A percentile compares a stretch with the other conserved stretches of the same genome.
These are phyloP conservation scores for Kwoniella mangroviensis DNA, from an alignment of 768 basidiomycete species.

Conservation along the genomic window DNA sequence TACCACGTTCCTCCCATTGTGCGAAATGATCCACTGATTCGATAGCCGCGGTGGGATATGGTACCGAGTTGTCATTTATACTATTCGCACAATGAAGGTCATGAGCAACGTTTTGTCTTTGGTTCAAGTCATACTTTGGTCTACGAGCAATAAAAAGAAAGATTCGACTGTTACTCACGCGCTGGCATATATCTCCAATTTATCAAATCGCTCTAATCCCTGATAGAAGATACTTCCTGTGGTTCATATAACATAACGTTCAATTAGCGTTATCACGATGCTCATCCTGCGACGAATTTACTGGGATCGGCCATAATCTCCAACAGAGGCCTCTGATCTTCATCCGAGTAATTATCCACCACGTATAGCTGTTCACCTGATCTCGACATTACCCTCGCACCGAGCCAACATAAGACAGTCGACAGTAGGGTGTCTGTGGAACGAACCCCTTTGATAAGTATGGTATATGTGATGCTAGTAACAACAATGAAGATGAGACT, in stretches of 20 bases:
- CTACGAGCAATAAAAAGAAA: neutral
- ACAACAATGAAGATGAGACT: neutral
- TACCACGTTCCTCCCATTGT: constrained; percentile 29
- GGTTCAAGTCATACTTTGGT: no score
- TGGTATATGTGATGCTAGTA: no score
- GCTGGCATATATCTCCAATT: constrained; percentile 42
- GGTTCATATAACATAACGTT: no score
- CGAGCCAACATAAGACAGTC: constrained; percentile 31
- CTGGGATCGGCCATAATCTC: constrained; percentile 51
- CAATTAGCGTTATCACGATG: no score
- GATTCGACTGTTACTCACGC: constrained; percentile 27
- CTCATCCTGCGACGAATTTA: constrained; percentile 4
- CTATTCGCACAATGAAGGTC: neutral
- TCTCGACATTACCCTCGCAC: constrained; percentile 37
- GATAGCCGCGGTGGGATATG: constrained; percentile 47
- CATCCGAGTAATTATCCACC: constrained; percentile 36
- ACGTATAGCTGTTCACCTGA: constrained; percentile 47
- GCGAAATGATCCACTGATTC: constrained; percentile 36
- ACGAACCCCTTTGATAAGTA: no score
- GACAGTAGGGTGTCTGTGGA: constrained; percentile 46
- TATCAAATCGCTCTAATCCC: constrained; percentile 31
- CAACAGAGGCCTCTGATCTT: constrained; percentile 43
- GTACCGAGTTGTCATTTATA: constrained; percentile 42
- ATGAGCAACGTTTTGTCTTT: no score
- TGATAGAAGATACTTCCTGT: constrained; percentile 36